Conservation (phyloP, 257 asterid species). For the Nicotiana knightiana region DNA sequence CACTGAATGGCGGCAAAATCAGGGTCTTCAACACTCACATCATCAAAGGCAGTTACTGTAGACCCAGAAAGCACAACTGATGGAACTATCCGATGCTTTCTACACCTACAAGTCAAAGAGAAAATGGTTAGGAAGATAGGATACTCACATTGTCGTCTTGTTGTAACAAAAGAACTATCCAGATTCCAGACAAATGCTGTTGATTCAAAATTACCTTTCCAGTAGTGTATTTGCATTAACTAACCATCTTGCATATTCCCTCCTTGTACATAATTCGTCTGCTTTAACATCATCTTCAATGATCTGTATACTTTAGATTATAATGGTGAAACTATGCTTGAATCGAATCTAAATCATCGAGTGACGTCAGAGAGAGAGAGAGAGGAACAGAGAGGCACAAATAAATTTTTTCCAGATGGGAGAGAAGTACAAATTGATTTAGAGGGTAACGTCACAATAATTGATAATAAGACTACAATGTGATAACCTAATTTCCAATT, state of each 20-base stretch:
- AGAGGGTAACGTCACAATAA: neutral
- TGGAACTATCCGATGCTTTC: slow-evolving; percentile 49
- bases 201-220: slow-evolving; percentile 53
- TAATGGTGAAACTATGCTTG: slow-evolving; percentile 13
- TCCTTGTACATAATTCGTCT: slow-evolving; percentile 77
- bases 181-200: neutral
- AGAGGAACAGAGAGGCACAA: too few relatives aligned
- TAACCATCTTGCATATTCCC: slow-evolving; percentile 93
- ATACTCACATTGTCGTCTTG: neutral
- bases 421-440: too few relatives aligned
- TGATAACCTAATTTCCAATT: neutral
- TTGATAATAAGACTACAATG: neutral
- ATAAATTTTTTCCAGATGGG: too few relatives aligned
- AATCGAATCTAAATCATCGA: slow-evolving; percentile 15
- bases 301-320: slow-evolving; percentile 48
- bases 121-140: slow-evolving; percentile 9
- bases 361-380: neutral
- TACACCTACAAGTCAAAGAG: slow-evolving; percentile 42
- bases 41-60: slow-evolving; percentile 59
- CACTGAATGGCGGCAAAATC: slow-evolving; percentile 80
- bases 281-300: slow-evolving; percentile 68
- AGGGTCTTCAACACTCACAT: slow-evolving; percentile 63
- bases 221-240: slow-evolving; percentile 53
- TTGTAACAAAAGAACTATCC: neutral
- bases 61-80: slow-evolving; percentile 76